phyloP scores from a whole-genome alignment of 495 filamentous ascomycete species.

The Annulohypoxylon moriforme region DNA sequence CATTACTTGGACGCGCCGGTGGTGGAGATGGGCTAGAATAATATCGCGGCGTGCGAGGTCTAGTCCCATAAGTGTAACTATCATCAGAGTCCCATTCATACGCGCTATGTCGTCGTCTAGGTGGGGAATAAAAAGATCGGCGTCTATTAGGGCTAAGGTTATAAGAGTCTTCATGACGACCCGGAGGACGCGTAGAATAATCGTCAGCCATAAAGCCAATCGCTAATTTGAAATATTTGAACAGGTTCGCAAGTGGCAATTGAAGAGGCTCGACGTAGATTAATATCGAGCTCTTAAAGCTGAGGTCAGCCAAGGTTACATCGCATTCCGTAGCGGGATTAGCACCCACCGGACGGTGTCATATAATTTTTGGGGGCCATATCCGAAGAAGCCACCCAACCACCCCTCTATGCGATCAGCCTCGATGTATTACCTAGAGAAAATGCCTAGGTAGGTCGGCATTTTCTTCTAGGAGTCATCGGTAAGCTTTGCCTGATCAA shows the following conservation, averaged over 20 bases:
- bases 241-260: neutral
- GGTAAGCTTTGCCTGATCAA: too few species aligned
- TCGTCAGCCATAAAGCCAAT: neutral
- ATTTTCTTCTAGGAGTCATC: too few species aligned
- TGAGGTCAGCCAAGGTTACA: neutral
- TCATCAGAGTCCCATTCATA: conserved; percentile 4
- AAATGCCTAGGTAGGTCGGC: neutral
- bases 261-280: neutral
- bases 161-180: neutral
- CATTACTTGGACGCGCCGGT: neutral
- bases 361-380: neutral
- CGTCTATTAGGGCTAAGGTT: neutral
- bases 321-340: neutral
- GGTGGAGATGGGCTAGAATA: neutral
- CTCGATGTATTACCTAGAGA: conserved; percentile 1
- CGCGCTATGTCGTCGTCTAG: neutral
- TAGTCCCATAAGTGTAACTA: neutral
- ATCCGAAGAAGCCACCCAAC: neutral
- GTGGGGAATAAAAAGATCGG: neutral
- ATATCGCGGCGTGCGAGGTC: neutral
- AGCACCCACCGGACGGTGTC: neutral
- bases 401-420: neutral
- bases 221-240: neutral
- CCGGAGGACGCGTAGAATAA: neutral
- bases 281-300: neutral